These are phyloP conservation scores for Gleditsia sinensis DNA, from an alignment of 306 rosid genomes.

Conservation along the genomic window DNA sequence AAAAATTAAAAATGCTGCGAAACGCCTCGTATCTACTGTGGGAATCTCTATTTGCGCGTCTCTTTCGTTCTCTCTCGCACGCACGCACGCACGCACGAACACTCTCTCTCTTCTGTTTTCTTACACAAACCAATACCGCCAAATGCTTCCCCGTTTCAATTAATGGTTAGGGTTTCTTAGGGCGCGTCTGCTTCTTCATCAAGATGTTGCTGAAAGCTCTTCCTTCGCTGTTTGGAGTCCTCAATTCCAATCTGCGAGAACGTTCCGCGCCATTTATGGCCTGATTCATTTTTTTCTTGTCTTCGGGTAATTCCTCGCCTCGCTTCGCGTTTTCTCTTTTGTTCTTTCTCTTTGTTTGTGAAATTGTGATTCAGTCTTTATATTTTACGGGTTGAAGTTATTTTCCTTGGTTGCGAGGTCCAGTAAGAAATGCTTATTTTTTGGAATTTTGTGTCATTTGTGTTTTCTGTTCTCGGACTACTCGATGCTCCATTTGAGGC, in stretches of 20 bases:
- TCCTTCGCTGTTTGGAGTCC: background rate
- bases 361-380: background rate
- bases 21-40: constrained; percentile 48
- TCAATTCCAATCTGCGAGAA: background rate
- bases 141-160: constrained; percentile 35
- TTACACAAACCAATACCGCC: constrained; percentile 30
- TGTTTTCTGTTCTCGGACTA: background rate
- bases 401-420: background rate
- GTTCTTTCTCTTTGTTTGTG: background rate
- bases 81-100: background rate
- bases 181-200: constrained; percentile 29
- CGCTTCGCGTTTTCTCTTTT: background rate
- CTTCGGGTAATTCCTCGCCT: constrained; percentile 15
- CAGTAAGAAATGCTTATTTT: background rate
- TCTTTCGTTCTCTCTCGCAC: constrained; percentile 3
- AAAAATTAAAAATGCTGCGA: background rate
- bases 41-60: constrained; percentile 29
- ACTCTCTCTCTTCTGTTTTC: constrained; percentile 8
- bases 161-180: constrained; percentile 75
- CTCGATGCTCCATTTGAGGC: background rate
- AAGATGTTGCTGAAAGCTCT: constrained; percentile 14
- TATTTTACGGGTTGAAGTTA: background rate
- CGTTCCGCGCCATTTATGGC: constrained; percentile 23
- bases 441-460: background rate
- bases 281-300: constrained; percentile 34